phyloP scores from a whole-genome alignment of 495 filamentous ascomycete species.

The Penicillium roqueforti region DNA sequence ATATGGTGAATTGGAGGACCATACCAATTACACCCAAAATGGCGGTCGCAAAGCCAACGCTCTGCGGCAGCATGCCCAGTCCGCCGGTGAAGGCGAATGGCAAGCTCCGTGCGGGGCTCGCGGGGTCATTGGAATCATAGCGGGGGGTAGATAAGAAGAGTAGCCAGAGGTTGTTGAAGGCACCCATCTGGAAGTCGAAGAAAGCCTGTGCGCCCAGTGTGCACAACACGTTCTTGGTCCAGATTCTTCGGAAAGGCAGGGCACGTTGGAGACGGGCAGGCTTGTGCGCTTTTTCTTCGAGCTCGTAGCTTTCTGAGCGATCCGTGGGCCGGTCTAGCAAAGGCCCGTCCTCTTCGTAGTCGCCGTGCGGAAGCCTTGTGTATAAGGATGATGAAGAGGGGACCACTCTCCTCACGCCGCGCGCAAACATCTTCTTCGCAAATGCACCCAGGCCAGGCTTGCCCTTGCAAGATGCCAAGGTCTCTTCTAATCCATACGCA shows the following conservation, averaged over 20 bases:
- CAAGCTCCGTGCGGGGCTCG: slow-evolving; percentile 40
- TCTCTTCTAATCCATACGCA: slow-evolving; percentile 66
- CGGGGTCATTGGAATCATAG: slow-evolving; percentile 49
- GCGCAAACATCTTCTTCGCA: slow-evolving; percentile 29
- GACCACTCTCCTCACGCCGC: slow-evolving; percentile 24
- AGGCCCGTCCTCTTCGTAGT: slow-evolving; percentile 37
- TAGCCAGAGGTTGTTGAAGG: slow-evolving; percentile 82
- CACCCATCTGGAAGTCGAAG: slow-evolving; percentile 70
- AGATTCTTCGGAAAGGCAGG: slow-evolving; percentile 70
- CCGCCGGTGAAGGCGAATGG: slow-evolving; percentile 79
- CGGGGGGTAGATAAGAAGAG: slow-evolving; percentile 80
- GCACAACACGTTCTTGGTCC: slow-evolving; percentile 69
- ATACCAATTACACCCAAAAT: slow-evolving; percentile 77
- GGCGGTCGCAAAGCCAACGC: slow-evolving; percentile 73
- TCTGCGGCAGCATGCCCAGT: slow-evolving; percentile 67
- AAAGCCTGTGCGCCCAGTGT: slow-evolving; percentile 66
- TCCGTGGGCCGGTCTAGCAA: slow-evolving; percentile 31
- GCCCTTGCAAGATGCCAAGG: slow-evolving; percentile 42
- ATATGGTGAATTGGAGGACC: slow-evolving; percentile 69
- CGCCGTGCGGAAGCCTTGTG: slow-evolving; percentile 33
- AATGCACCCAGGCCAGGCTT: slow-evolving; percentile 40
- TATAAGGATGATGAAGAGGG: slow-evolving; percentile 38
- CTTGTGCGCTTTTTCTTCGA: slow-evolving; percentile 37
- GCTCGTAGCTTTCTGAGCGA: slow-evolving; percentile 36
- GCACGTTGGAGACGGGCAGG: slow-evolving; percentile 25